These are phyloP conservation scores for Sextonia rubra DNA, from an alignment of 164 flowering plant species.

Conservation along the genomic window DNA sequence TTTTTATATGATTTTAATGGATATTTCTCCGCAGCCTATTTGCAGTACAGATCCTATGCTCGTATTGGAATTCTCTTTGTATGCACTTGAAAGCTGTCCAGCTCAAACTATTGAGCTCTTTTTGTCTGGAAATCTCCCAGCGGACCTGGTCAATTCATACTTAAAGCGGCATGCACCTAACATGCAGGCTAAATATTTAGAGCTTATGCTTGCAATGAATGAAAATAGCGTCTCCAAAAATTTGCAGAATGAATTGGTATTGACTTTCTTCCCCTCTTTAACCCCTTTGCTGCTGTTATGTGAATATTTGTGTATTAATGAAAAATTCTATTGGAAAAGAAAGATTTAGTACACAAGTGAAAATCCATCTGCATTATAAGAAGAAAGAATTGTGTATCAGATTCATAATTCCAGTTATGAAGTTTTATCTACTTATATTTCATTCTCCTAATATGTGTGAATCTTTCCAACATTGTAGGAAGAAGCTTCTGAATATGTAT, in stretches of 20 bases:
- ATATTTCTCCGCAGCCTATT: slow-evolving; percentile 66
- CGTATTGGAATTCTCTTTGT: slow-evolving; percentile 90
- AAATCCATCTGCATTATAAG: too few species aligned
- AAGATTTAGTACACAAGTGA: too few species aligned
- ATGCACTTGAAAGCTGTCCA: slow-evolving; percentile 91
- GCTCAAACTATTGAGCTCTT: slow-evolving; percentile 90
- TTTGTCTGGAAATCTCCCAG: slow-evolving; percentile 83
- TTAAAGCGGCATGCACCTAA: slow-evolving; percentile 91
- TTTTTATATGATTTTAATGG: neutral
- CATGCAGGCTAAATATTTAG: slow-evolving; percentile 91
- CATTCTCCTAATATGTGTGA: neutral
- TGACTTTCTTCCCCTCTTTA: slow-evolving; percentile 10
- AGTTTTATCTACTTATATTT: too few species aligned
- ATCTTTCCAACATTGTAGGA: neutral
- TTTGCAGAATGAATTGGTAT: slow-evolving; percentile 97
- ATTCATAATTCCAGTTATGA: too few species aligned
- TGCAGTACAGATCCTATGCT: slow-evolving; percentile 91
- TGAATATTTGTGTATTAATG: too few species aligned
- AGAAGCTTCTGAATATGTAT: neutral
- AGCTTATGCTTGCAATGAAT: slow-evolving; percentile 87
- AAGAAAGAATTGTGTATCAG: too few species aligned
- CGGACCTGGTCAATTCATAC: slow-evolving; percentile 93
- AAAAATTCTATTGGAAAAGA: too few species aligned
- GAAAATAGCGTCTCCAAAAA: slow-evolving; percentile 82
- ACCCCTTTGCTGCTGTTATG: neutral